Base-by-base conservation (phyloP, 2,329 filamentous ascomycete genomes). In the Clonostachys chloroleuca region DNA sequence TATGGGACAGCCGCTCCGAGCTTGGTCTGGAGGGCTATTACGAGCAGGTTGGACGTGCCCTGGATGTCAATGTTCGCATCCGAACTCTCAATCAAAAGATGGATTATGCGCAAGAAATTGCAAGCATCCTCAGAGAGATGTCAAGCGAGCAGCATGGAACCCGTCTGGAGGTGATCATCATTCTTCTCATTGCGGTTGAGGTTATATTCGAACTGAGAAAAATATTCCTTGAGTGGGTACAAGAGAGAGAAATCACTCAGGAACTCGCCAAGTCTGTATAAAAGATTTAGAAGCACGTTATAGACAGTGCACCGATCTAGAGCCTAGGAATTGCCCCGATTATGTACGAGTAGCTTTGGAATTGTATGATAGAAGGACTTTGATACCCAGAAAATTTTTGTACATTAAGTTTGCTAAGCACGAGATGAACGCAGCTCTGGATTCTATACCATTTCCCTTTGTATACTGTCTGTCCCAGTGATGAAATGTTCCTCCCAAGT, bases 61-160 rank as follows among this genome's bases (percentile, higher is more conserved):
- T 99, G 35, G 94, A 97, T 65, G 92, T 97, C 20, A 88, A 89
- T 34, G 89, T 94, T 24, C 81, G 94, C 44, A 97, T 97, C 69
- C 89, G 88, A 58, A 84, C 89, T 16, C 70, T 97, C 56, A 99
- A 99, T 64, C 89, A 95, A 70, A 95, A 95, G 72, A 95, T 99
- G 81, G 92, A 96, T 60, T 97, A 99, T 64, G 94, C 92, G 1
- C 89, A 94, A 60, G 92, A 97, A 65, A 96, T 96, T 63, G 91
- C 94, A 7, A 89, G 78, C 45, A 92, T 97, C 14, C 70, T 97
- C 51, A 78, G 94, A 49, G 90, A 96, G 65, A 84, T 92, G 62
- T 77, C 95, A 47, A 95, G 88, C 61, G 92, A 97, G 73, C 90
- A 89, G 63, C 91, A 97, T 61, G 87, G 89, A 14, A 82, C 92